phyloP scores from a whole-genome alignment of 2,329 filamentous ascomycete genomes.

The Anthostomella pinea region DNA sequence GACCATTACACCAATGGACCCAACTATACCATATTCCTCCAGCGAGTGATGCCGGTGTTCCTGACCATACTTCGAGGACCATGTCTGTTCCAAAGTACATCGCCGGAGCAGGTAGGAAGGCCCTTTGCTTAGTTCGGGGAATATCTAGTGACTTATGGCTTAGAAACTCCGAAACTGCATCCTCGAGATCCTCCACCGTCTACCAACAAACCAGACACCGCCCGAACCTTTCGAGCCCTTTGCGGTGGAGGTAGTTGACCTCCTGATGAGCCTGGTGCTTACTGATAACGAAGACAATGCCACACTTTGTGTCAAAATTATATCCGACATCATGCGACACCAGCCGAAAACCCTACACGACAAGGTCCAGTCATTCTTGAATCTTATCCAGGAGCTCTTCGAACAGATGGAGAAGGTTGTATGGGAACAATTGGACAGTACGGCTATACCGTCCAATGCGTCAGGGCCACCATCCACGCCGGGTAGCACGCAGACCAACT shows the following conservation, averaged over 20 bases:
- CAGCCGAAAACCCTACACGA: constrained; percentile 75
- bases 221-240: constrained; percentile 83
- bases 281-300: constrained; percentile 98
- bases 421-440: constrained; percentile 88
- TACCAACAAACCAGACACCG: constrained; percentile 69
- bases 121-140: neutral
- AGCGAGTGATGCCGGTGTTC: constrained; percentile 87
- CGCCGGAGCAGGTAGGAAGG: constrained; percentile 75
- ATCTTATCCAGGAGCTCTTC: constrained; percentile 93
- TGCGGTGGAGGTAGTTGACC: constrained; percentile 82
- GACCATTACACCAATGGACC: constrained; percentile 80
- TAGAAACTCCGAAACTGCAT: constrained; percentile 89
- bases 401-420: constrained; percentile 92
- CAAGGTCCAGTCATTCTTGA: constrained; percentile 85
- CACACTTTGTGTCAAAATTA: constrained; percentile 95
- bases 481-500: constrained; percentile 64
- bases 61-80: constrained; percentile 79
- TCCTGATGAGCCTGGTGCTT: constrained; percentile 83
- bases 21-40: constrained; percentile 77
- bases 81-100: constrained; percentile 88
- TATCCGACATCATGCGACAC: constrained; percentile 93
- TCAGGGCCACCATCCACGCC: constrained; percentile 64
- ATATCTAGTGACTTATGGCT: constrained; percentile 19
- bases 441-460: constrained; percentile 52
- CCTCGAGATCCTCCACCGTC: constrained; percentile 88